A percentile compares a stretch with the other conserved stretches of the same genome.
These are phyloP conservation scores for Kappamyces sp. DNA, from an alignment of 192 early-diverging fungal genomes.

Conservation along the genomic window DNA sequence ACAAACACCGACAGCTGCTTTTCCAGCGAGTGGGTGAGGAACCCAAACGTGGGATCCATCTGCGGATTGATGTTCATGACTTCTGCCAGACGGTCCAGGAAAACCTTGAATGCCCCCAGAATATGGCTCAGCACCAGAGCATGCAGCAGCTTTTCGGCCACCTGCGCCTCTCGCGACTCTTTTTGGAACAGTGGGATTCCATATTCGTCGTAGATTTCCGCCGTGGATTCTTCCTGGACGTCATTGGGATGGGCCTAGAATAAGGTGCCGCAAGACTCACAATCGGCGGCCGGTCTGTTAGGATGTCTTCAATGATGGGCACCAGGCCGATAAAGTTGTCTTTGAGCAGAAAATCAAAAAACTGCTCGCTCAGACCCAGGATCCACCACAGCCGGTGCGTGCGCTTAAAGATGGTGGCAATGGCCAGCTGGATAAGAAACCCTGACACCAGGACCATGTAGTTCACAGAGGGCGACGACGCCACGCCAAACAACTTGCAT, in stretches of 20 bases:
- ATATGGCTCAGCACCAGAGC: not conserved
- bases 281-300: conserved; percentile 29
- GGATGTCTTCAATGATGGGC: conserved; percentile 32
- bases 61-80: conserved; percentile 12
- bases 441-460: not conserved
- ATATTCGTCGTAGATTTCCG: conserved; percentile 30
- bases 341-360: conserved; percentile 40
- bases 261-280: conserved; percentile 20
- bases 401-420: conserved; percentile 1
- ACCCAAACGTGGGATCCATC: not conserved
- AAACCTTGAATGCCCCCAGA: not conserved
- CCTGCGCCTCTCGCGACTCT: conserved; percentile 16
- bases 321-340: conserved; percentile 30
- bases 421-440: conserved; percentile 6
- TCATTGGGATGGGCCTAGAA: conserved; percentile 21
- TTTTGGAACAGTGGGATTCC: conserved; percentile 21
- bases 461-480: not conserved
- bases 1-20: not conserved
- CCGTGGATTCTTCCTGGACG: conserved; percentile 19
- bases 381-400: conserved; percentile 33
- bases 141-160: conserved; percentile 25
- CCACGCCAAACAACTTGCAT: not conserved
- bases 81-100: conserved; percentile 6
- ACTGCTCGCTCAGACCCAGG: conserved; percentile 32
- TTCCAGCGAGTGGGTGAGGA: not conserved